A percentile compares a stretch with the other conserved stretches of the same genome.
Conservation (phyloP, 2,329 filamentous ascomycete genomes). For the Venturia oleaginea region DNA sequence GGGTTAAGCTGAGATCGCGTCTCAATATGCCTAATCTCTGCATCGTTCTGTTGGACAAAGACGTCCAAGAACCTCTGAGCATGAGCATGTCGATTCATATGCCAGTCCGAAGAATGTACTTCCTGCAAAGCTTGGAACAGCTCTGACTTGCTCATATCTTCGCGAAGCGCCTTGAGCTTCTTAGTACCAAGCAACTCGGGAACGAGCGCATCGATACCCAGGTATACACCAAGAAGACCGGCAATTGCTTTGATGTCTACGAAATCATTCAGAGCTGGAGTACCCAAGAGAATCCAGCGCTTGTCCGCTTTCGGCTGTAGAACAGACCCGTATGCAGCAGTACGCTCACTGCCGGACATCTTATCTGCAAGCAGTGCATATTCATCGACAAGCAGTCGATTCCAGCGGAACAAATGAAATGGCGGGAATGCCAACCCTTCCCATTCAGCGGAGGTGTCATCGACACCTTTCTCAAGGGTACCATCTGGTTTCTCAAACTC, state of each 20-base stretch:
- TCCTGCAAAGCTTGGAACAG: slow-evolving; percentile 45
- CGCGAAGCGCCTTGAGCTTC: slow-evolving; percentile 34
- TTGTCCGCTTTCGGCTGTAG: slow-evolving; percentile 38
- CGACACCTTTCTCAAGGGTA: not conserved
- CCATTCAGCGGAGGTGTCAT: slow-evolving; percentile 19
- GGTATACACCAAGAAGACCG: slow-evolving; percentile 43
- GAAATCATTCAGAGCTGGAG: slow-evolving; percentile 49
- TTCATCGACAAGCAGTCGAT: slow-evolving; percentile 55
- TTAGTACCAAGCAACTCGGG: slow-evolving; percentile 34
- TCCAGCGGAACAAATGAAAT: slow-evolving; percentile 53
- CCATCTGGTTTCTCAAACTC: not conserved
- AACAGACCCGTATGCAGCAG: slow-evolving; percentile 20
- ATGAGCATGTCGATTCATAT: slow-evolving; percentile 39
- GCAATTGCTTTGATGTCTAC: slow-evolving; percentile 52
- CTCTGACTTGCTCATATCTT: slow-evolving; percentile 43
- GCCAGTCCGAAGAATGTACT: slow-evolving; percentile 42
- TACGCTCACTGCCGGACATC: slow-evolving; percentile 11
- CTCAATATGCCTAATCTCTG: slow-evolving; percentile 28
- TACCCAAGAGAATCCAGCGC: slow-evolving; percentile 56
- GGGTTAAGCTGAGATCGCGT: slow-evolving; percentile 33
- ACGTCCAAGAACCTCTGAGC: slow-evolving; percentile 47
- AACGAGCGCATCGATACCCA: slow-evolving; percentile 41
- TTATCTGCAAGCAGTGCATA: slow-evolving; percentile 46
- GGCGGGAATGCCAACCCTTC: slow-evolving; percentile 27
- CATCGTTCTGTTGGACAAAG: slow-evolving; percentile 37